phyloP scores from a whole-genome alignment of 2,329 filamentous ascomycete species.

The Penicillium sclerotigenum region DNA sequence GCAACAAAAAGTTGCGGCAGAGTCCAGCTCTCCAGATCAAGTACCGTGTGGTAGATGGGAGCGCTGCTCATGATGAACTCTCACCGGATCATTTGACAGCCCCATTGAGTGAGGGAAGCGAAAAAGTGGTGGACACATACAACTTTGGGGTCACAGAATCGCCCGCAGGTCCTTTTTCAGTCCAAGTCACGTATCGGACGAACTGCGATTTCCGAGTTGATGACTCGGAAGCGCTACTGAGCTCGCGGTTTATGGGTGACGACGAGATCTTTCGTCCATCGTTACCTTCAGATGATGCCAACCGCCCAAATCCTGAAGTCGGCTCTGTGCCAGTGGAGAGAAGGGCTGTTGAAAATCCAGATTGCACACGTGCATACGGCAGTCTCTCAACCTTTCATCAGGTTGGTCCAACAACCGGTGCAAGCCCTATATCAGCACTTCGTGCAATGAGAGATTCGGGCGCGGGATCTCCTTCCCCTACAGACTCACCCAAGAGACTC shows the following conservation, averaged over 20 bases:
- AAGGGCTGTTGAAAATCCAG: slow-evolving; percentile 49
- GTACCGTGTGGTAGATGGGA: slow-evolving; percentile 71
- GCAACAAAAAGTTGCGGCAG: slow-evolving; percentile 65
- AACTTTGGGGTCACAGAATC: slow-evolving; percentile 81
- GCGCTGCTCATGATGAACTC: slow-evolving; percentile 47
- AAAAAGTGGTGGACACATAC: slow-evolving; percentile 69
- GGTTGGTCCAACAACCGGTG: slow-evolving; percentile 70
- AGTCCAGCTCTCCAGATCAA: slow-evolving; percentile 66
- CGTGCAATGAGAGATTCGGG: slow-evolving; percentile 61
- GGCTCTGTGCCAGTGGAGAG: slow-evolving; percentile 71
- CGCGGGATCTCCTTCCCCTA: slow-evolving; percentile 50
- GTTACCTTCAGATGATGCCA: slow-evolving; percentile 54
- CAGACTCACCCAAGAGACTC: slow-evolving; percentile 50
- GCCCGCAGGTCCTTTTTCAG: slow-evolving; percentile 77
- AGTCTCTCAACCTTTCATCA: slow-evolving; percentile 84
- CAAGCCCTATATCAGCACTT: slow-evolving; percentile 81
- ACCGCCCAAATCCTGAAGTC: slow-evolving; percentile 49
- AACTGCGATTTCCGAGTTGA: slow-evolving; percentile 90
- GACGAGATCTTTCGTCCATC: slow-evolving; percentile 84
- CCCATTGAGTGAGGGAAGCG: slow-evolving; percentile 63
- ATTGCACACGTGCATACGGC: slow-evolving; percentile 77
- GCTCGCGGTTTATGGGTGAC: slow-evolving; percentile 91
- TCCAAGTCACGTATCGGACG: slow-evolving; percentile 78
- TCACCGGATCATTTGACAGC: slow-evolving; percentile 67
- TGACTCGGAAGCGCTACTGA: slow-evolving; percentile 83